Evolutionary conservation across 257 asterid genomes (phyloP).

Genomic region (Solanum microdontum): DNA sequence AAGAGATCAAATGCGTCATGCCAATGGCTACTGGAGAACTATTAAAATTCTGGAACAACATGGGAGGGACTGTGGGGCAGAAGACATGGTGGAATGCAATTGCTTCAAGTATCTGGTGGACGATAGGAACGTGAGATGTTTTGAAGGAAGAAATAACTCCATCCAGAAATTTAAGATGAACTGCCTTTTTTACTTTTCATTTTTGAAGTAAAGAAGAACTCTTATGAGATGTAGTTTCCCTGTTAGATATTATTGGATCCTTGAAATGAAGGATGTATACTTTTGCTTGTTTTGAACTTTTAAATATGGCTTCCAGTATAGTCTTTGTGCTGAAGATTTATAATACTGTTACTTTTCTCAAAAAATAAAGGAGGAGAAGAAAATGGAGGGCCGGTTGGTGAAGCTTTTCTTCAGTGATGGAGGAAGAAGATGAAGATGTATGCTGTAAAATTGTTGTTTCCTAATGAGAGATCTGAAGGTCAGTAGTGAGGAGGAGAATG

Average conservation of each 20-base stretch:
- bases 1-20: not conserved
- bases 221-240: not conserved
- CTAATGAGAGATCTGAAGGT: not conserved
- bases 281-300: not conserved
- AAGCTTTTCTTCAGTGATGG: not conserved
- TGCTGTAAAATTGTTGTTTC: not conserved
- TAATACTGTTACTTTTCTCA: not conserved
- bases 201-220: not conserved
- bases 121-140: not conserved
- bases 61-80: not conserved
- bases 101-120: not conserved
- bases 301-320: not conserved
- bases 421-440: not conserved
- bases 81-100: not conserved
- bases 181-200: not conserved
- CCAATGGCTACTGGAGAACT: not conserved
- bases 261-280: not conserved
- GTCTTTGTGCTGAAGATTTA: not conserved
- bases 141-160: not conserved
- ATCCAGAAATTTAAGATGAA: not conserved
- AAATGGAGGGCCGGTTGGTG: not conserved
- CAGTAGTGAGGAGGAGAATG: not conserved
- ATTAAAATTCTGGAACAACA: not conserved
- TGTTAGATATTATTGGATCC: not conserved
- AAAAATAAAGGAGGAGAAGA: not conserved